Conservation (phyloP, 768 basidiomycete species). For the Serendipita sp. region DNA sequence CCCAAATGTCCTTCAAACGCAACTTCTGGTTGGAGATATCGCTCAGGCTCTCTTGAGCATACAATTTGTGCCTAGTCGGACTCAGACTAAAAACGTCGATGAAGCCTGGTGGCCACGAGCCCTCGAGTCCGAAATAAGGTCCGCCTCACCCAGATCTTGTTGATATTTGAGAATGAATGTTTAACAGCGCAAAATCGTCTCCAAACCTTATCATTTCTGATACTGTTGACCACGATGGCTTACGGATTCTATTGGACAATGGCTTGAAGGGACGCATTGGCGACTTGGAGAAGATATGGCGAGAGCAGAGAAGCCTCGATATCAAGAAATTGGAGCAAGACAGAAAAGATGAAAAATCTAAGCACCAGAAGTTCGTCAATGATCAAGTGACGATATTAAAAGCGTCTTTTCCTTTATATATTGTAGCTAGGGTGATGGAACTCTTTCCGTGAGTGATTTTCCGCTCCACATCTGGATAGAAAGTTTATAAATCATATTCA, state of each 20-base stretch:
- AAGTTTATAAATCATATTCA: background rate
- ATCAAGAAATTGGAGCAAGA: background rate
- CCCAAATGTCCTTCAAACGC: background rate
- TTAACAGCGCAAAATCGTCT: background rate
- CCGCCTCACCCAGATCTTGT: background rate
- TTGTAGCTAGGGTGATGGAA: background rate
- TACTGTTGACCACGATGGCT: background rate
- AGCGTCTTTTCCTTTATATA: background rate
- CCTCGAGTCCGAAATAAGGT: background rate
- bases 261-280: background rate
- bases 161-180: background rate
- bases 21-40: background rate
- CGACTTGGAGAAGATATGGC: background rate
- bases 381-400: background rate
- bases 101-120: background rate
- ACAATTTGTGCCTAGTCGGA: background rate
- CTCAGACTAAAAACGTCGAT: background rate
- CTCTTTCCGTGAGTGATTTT: background rate
- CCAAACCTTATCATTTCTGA: background rate
- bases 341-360: background rate
- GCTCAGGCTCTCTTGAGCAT: background rate
- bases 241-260: background rate
- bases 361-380: background rate
- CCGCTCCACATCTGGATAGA: background rate
- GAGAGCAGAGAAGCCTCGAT: background rate